Evolutionary conservation across 768 basidiomycete species (phyloP), one percentile per base, ranked within the genome.

Genomic region (Dictyophora rubrovolvata): DNA sequence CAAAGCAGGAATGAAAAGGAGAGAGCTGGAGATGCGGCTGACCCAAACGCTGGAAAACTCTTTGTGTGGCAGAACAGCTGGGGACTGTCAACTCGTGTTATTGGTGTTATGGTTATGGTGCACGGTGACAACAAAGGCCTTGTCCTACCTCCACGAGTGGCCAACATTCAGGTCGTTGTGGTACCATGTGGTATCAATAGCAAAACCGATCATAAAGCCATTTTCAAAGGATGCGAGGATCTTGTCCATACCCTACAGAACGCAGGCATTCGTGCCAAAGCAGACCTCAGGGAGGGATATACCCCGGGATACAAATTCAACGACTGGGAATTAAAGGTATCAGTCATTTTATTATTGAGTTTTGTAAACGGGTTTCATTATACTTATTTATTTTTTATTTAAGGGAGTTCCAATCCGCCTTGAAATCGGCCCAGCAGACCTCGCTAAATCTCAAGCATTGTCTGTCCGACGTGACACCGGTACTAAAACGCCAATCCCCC

Each of bases 301-400:
- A 98, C 95, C 33, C 96, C 96, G 9, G 96, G 96, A 33, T 98
- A 87, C 77, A 99, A 99, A 75, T 99, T 96, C 77, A 96, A 97
- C 69, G 92, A 98, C 67, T 97, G 95, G 93, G 96, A 99, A 76
- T 87, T 97, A 73, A 91, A 95, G 83, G 92, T 89, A 61, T 51
- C 73, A 28, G 61, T 58, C 12, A 48, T 53, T 55, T 47, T 28
- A 33, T 21, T 46, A 22, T 18, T 17, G 28, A 28, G 28, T 7
- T 28, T 28, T 28, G 28, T 28, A 28, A 23, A 36, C 42, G 51
- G 47, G 10, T n/a, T 42, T 28, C 20, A 49, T 37, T 2, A 42
- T 48, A 33, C 48, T 49, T 55, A 33, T 47, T 21, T 4, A 64
- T n/a, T n/a, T 35, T 54, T 22, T 34, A 8, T 47, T 21, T 4